Evolutionary conservation across 1,139 yeast genomes (phyloP).

Genomic region (Diutina pseudorugosa): DNA sequence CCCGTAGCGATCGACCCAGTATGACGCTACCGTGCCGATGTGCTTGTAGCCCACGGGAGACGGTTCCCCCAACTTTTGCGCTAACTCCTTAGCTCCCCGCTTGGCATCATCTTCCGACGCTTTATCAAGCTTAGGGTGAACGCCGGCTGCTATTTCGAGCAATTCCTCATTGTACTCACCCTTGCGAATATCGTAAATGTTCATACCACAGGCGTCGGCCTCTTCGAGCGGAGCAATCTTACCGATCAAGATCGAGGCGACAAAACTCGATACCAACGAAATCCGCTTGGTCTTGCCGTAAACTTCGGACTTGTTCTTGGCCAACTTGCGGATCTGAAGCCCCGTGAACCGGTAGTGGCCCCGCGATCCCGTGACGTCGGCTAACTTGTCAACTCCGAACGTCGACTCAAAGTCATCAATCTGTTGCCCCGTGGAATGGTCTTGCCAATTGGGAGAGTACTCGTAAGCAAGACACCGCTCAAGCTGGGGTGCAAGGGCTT

Average conservation of each 20-base stretch:
- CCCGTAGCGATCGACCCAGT: slow-evolving; percentile 56
- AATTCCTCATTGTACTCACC: slow-evolving; percentile 42
- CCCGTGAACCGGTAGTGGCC: slow-evolving; percentile 91
- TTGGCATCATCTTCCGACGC: slow-evolving; percentile 11
- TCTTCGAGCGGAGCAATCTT: slow-evolving; percentile 54
- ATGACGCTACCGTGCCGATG: slow-evolving; percentile 38
- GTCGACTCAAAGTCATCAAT: slow-evolving; percentile 48
- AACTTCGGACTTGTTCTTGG: slow-evolving; percentile 33
- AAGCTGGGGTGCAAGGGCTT: slow-evolving; percentile 12
- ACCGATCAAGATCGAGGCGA: slow-evolving; percentile 64
- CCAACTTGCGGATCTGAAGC: slow-evolving; percentile 70
- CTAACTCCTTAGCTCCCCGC: slow-evolving; percentile 26
- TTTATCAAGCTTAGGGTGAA: slow-evolving; percentile 9
- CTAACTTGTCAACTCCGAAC: slow-evolving; percentile 56
- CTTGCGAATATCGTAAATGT: slow-evolving; percentile 55
- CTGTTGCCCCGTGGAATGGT: slow-evolving; percentile 72
- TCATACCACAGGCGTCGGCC: slow-evolving; percentile 91
- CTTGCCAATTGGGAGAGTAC: slow-evolving; percentile 89
- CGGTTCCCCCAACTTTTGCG: slow-evolving; percentile 38
- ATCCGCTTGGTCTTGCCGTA: slow-evolving; percentile 51
- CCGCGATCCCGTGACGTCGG: slow-evolving; percentile 66
- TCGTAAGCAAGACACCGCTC: slow-evolving; percentile 42
- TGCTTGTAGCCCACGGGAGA: slow-evolving; percentile 31
- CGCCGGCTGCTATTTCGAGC: slow-evolving; percentile 36
- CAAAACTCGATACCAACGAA: slow-evolving; percentile 67